phyloP scores from a whole-genome alignment of 2,329 filamentous ascomycete genomes.

The Diaporthe vaccinii region DNA sequence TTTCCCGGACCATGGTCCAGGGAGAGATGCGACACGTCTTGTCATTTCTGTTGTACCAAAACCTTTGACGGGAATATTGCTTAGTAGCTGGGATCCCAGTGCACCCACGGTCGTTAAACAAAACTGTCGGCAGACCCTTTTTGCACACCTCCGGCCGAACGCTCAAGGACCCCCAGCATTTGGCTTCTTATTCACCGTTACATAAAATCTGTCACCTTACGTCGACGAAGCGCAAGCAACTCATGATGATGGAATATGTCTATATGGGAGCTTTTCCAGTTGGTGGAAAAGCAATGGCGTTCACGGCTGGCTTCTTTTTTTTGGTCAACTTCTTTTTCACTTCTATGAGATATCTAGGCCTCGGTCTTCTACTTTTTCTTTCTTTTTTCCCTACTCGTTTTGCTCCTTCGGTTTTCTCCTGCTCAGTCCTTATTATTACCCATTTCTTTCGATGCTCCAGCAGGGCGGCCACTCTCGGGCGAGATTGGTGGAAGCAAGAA shows the following conservation, averaged over 20 bases:
- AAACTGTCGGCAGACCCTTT: constrained; percentile 23
- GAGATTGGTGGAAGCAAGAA: constrained; percentile 4
- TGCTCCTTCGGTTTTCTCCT: constrained; percentile 9
- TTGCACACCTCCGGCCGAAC: not conserved
- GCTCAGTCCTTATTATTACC: constrained; percentile 31
- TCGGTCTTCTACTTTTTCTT: constrained; percentile 23
- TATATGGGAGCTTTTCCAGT: constrained; percentile 39
- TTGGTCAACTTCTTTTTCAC: constrained; percentile 26
- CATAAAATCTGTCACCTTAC: constrained; percentile 37
- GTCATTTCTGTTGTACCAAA: constrained; percentile 20
- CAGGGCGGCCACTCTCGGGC: not conserved
- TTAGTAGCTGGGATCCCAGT: constrained; percentile 36
- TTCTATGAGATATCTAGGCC: constrained; percentile 37
- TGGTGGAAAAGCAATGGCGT: constrained; percentile 40
- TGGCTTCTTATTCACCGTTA: constrained; percentile 27
- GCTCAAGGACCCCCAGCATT: not conserved
- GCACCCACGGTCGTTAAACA: constrained; percentile 31
- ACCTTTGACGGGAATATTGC: constrained; percentile 29
- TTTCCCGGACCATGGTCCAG: not conserved
- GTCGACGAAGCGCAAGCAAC: constrained; percentile 38
- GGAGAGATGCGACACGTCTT: constrained; percentile 2
- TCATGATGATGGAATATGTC: constrained; percentile 43
- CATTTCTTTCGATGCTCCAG: constrained; percentile 29
- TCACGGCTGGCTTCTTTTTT: constrained; percentile 15
- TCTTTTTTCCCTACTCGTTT: constrained; percentile 21